Percentiles rank a stretch among this genome's conserved stretches.
Evolutionary conservation across 2,329 filamentous ascomycete species (phyloP).

Genomic region (Nemania abortiva): DNA sequence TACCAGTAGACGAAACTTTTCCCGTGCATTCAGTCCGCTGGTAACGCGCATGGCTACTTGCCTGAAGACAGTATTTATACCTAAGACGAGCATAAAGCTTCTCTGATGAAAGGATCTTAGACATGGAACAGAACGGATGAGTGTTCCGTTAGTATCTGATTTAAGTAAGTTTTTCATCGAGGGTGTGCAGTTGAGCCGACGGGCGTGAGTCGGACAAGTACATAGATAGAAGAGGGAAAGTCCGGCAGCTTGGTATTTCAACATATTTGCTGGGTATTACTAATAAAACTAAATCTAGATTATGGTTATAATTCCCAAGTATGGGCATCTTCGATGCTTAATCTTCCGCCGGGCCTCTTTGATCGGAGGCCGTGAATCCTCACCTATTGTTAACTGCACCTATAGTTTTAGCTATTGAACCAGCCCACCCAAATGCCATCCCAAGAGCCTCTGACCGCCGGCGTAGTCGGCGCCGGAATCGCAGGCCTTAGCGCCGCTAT

Average conservation of each 20-base stretch:
- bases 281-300: background rate
- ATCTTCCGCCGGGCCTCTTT: too few relatives aligned
- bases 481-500: conserved; percentile 48
- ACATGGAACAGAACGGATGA: too few relatives aligned
- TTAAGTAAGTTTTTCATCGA: too few relatives aligned
- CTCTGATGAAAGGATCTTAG: too few relatives aligned
- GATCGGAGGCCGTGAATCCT: background rate
- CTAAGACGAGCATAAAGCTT: too few relatives aligned
- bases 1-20: background rate
- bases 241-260: background rate
- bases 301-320: too few relatives aligned
- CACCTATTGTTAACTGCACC: background rate
- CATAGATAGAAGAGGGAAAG: background rate
- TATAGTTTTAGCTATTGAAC: background rate
- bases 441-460: conserved; percentile 20
- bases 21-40: background rate
- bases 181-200: too few relatives aligned
- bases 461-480: conserved; percentile 49
- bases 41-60: background rate
- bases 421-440: conserved; percentile 1
- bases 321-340: too few relatives aligned
- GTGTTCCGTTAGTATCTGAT: too few relatives aligned
- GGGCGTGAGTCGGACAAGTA: background rate
- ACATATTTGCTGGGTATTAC: background rate
- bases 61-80: too few relatives aligned